Evolutionary conservation across 805 yeast species (phyloP).

Genomic region (Alloascoidea hylecoeti): DNA sequence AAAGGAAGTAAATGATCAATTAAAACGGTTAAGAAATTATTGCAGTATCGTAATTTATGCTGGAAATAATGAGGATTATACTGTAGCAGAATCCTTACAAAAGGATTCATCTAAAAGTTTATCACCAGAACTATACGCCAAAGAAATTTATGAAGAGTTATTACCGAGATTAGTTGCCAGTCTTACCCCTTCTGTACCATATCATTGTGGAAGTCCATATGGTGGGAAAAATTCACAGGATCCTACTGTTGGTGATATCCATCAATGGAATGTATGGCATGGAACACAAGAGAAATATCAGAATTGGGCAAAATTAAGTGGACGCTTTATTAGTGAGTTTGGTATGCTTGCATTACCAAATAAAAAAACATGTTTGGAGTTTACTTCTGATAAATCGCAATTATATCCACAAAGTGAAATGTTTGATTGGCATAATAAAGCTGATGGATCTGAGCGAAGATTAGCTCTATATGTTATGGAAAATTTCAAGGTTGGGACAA

Average conservation of each 20-base stretch:
- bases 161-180: constrained; percentile 22
- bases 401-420: constrained; percentile 27
- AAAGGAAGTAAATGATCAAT: constrained; percentile 23
- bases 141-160: constrained; percentile 24
- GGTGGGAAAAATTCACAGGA: constrained; percentile 24
- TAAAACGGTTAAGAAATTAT: constrained; percentile 25
- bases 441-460: constrained; percentile 31
- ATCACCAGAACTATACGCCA: constrained; percentile 35
- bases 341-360: constrained; percentile 36
- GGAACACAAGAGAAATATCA: constrained; percentile 35
- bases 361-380: constrained; percentile 19
- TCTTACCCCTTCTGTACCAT: constrained; percentile 16
- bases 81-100: constrained; percentile 22
- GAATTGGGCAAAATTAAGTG: constrained; percentile 29
- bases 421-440: constrained; percentile 33
- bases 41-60: constrained; percentile 24
- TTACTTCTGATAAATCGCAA: constrained; percentile 23
- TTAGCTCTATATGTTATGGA: constrained; percentile 31
- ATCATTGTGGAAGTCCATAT: constrained; percentile 36
- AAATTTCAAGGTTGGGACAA: constrained; percentile 22
- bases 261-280: constrained; percentile 48
- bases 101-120: constrained; percentile 15
- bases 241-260: constrained; percentile 31
- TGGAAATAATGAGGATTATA: constrained; percentile 36
- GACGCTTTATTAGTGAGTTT: constrained; percentile 37